Evolutionary conservation across 352 stramenopile species (phyloP).

Genomic region (Phytopythium cucurbitacearum): DNA sequence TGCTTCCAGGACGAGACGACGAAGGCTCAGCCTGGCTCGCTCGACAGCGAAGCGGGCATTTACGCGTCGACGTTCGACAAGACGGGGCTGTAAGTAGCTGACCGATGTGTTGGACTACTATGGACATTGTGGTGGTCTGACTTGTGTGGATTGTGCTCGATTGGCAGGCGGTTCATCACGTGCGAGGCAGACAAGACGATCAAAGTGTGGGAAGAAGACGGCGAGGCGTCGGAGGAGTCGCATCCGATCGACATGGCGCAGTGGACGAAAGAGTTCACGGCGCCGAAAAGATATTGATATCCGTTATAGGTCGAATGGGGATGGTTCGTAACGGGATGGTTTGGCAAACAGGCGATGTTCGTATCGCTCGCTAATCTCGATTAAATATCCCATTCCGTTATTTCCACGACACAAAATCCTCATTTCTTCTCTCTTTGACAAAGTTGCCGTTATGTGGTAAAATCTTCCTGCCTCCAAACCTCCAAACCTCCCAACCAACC

Average conservation of each 20-base stretch:
- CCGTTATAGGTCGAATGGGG: background rate
- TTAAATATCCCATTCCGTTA: no score
- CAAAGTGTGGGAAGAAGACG: slow-evolving; percentile 98
- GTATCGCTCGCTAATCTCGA: no score
- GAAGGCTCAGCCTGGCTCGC: slow-evolving; percentile 92
- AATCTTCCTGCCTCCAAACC: no score
- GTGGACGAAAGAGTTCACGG: slow-evolving; percentile 95
- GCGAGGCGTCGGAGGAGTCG: slow-evolving; percentile 91
- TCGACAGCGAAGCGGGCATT: slow-evolving; percentile 98
- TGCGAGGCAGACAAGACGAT: slow-evolving; percentile 99
- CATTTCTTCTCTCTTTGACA: no score
- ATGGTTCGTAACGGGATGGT: no score
- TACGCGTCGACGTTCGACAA: slow-evolving; percentile 97
- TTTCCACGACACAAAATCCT: no score
- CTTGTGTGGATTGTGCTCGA: slow-evolving; percentile 2
- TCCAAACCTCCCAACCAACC: no score
- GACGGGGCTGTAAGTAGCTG: slow-evolving; percentile 84
- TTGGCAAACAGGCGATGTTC: no score
- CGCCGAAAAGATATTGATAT: slow-evolving; percentile 71
- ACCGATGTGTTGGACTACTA: slow-evolving; percentile 1
- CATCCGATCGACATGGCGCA: slow-evolving; percentile 97
- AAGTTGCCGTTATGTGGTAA: no score
- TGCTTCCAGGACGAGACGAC: slow-evolving; percentile 96
- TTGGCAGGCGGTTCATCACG: slow-evolving; percentile 93
- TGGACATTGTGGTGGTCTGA: slow-evolving; percentile 3